These are phyloP conservation scores for Fusarium sp. DNA, from an alignment of 2,329 filamentous ascomycete species.

Conservation along the genomic window DNA sequence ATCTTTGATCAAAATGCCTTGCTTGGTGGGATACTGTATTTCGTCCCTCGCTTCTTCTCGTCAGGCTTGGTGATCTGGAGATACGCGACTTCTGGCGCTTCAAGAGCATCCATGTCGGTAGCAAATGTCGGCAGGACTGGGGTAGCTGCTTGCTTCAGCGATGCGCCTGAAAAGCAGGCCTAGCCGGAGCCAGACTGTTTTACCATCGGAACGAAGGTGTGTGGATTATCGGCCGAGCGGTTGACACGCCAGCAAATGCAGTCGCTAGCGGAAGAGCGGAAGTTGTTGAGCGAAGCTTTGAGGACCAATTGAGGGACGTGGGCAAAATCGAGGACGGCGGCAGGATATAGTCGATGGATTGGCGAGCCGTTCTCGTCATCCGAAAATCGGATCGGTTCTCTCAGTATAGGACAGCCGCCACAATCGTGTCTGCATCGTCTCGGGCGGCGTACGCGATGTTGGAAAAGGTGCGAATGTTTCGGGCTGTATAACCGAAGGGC, in stretches of 20 bases:
- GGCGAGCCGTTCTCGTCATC: no score
- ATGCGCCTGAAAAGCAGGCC: neutral
- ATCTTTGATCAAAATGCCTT: no score
- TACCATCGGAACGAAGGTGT: neutral
- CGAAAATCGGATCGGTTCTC: rapidly evolving
- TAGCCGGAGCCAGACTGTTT: neutral
- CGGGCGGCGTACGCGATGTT: neutral
- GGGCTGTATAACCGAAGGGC: no score
- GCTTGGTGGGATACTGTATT: no score
- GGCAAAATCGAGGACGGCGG: neutral
- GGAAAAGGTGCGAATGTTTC: neutral
- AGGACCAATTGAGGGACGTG: neutral
- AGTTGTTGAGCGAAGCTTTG: neutral
- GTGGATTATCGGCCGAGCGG: neutral
- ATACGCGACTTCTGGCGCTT: neutral
- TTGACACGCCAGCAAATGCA: rapidly evolving
- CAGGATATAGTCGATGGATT: neutral
- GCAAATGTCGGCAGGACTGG: neutral
- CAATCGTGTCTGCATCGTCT: neutral
- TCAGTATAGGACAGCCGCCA: neutral
- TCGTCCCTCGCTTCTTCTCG: neutral
- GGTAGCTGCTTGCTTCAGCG: rapidly evolving
- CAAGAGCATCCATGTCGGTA: neutral
- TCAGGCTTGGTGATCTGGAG: neutral
- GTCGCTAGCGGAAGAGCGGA: neutral